phyloP scores from a whole-genome alignment of 148 eudicot genomes.

The Nepenthes gracilis region DNA sequence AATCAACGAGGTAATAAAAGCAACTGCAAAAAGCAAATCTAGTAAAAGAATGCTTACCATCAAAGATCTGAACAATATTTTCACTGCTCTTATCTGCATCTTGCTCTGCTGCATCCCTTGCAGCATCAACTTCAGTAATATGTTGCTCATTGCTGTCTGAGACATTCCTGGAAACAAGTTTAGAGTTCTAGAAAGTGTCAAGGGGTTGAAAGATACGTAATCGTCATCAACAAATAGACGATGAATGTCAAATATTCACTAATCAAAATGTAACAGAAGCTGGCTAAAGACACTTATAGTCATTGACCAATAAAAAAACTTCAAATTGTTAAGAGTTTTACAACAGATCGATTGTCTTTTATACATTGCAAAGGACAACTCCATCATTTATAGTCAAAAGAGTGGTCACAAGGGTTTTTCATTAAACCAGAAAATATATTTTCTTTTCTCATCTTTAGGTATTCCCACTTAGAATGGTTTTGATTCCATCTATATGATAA shows the following conservation, averaged over 20 bases:
- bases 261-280: not conserved
- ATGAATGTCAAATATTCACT: not conserved
- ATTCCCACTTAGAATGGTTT: too few species aligned
- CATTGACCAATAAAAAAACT: not conserved
- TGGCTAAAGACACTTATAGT: not conserved
- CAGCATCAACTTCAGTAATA: slow-evolving; percentile 48
- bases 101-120: slow-evolving; percentile 52
- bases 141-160: slow-evolving; percentile 51
- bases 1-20: not conserved
- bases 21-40: not conserved
- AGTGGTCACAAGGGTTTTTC: too few species aligned
- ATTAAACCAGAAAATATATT: too few species aligned
- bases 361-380: too few species aligned
- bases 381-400: too few species aligned
- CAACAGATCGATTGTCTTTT: not conserved
- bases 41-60: slow-evolving; percentile 30
- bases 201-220: not conserved
- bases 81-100: slow-evolving; percentile 48
- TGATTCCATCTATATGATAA: too few species aligned
- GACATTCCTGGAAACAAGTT: slow-evolving; percentile 29
- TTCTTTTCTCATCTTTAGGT: too few species aligned
- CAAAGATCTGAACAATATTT: slow-evolving; percentile 36
- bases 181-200: not conserved
- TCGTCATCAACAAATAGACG: not conserved
- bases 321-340: not conserved